These are phyloP conservation scores for Bromus sterilis DNA, from an alignment of 176 grass and related monocot genomes.

Conservation along the genomic window DNA sequence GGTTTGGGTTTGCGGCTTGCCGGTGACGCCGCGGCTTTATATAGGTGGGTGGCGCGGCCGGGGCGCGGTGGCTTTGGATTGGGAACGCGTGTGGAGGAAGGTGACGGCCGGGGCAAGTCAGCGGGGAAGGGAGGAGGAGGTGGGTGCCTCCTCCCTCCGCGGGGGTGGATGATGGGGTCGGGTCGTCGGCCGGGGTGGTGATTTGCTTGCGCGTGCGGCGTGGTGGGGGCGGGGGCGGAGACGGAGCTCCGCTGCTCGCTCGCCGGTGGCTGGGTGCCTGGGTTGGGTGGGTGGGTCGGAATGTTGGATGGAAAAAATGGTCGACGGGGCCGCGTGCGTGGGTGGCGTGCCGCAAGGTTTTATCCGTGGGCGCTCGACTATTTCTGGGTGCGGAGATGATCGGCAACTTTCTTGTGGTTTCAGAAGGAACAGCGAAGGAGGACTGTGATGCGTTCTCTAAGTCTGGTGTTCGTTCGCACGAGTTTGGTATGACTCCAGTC, in stretches of 20 bases:
- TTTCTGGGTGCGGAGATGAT: background rate
- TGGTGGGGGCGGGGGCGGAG: background rate
- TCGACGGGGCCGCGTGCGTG: background rate
- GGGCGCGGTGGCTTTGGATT: background rate
- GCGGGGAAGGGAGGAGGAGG: background rate
- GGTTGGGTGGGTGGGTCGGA: background rate
- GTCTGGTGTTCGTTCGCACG: background rate
- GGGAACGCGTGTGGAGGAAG: constrained; percentile 34
- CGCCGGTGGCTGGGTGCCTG: too few species aligned
- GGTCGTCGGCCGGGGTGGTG: background rate
- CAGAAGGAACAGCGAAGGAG: background rate
- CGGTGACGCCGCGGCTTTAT: constrained; percentile 18
- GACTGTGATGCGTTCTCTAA: background rate
- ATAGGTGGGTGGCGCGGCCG: background rate
- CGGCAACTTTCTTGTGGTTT: background rate
- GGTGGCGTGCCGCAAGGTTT: background rate
- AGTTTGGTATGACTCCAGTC: background rate
- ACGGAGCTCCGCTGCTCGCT: background rate
- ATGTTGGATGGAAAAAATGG: background rate
- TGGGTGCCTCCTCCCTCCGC: background rate
- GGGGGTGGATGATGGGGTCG: background rate
- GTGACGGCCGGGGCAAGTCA: constrained; percentile 10
- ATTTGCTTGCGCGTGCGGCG: constrained; percentile 12
- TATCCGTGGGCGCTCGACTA: background rate
- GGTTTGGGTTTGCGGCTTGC: background rate